phyloP scores from a whole-genome alignment of 2,329 filamentous ascomycete species.

The Leptodontidium sp. region DNA sequence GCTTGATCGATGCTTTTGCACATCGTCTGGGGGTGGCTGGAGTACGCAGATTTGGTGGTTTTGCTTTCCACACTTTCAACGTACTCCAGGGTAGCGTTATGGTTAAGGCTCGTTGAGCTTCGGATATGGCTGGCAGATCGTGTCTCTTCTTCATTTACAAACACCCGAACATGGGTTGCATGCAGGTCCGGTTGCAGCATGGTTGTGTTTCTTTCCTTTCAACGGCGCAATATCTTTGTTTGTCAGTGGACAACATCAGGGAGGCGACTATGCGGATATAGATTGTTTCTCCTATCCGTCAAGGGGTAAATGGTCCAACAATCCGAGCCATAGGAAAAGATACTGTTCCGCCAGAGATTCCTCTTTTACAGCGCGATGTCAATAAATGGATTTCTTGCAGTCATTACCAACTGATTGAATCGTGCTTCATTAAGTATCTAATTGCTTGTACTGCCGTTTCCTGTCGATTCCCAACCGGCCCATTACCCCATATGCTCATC shows the following conservation, averaged over 20 bases:
- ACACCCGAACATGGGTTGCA: not conserved
- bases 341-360: not conserved
- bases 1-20: not conserved
- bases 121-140: not conserved
- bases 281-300: not conserved
- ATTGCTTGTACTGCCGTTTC: not conserved
- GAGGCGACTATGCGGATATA: not conserved
- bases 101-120: not conserved
- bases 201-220: not conserved
- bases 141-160: not conserved
- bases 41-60: not conserved
- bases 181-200: not conserved
- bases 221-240: not conserved
- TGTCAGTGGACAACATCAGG: not conserved
- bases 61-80: not conserved
- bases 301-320: no score
- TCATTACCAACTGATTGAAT: not conserved
- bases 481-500: not conserved
- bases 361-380: not conserved
- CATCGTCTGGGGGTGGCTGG: not conserved
- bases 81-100: not conserved
- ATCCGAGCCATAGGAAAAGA: not conserved
- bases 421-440: not conserved
- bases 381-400: constrained; percentile 3
- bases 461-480: not conserved